Conservation (phyloP, 2,329 filamentous ascomycete species). For the Pyricularia sp. region DNA sequence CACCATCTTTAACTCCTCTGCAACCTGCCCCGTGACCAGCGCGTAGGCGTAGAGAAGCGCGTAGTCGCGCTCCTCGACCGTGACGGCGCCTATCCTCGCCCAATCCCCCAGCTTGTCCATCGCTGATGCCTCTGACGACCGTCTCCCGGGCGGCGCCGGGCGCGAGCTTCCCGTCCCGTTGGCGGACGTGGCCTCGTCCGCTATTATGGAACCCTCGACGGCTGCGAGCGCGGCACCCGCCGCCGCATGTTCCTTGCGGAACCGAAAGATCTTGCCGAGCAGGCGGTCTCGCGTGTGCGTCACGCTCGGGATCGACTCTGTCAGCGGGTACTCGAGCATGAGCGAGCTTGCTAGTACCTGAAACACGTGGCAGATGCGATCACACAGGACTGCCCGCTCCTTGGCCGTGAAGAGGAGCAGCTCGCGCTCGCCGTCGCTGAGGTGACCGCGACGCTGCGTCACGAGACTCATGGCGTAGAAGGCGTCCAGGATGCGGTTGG, state of each 20-base stretch:
- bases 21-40: conserved; percentile 57
- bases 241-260: conserved; percentile 57
- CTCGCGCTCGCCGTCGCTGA: conserved; percentile 71
- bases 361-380: conserved; percentile 81
- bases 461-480: conserved; percentile 96
- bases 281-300: conserved; percentile 72
- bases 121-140: background rate
- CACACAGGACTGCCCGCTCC: conserved; percentile 73
- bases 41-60: conserved; percentile 88
- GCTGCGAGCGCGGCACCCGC: conserved; percentile 10
- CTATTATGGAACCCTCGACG: background rate
- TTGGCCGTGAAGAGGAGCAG: conserved; percentile 69
- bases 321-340: conserved; percentile 89
- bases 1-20: conserved; percentile 52
- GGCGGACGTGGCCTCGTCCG: background rate
- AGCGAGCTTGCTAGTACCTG: conserved; percentile 84
- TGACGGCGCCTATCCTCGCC: conserved; percentile 16
- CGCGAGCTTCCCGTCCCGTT: background rate
- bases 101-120: conserved; percentile 3
- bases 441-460: conserved; percentile 67
- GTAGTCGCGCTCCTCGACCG: conserved; percentile 69
- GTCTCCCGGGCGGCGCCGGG: background rate
- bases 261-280: conserved; percentile 80
- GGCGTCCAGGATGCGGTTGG: conserved; percentile 77
- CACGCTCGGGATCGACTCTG: conserved; percentile 78